These are phyloP conservation scores for Nakazawaea ishiwadae DNA, from an alignment of 805 yeast species.

Conservation along the genomic window DNA sequence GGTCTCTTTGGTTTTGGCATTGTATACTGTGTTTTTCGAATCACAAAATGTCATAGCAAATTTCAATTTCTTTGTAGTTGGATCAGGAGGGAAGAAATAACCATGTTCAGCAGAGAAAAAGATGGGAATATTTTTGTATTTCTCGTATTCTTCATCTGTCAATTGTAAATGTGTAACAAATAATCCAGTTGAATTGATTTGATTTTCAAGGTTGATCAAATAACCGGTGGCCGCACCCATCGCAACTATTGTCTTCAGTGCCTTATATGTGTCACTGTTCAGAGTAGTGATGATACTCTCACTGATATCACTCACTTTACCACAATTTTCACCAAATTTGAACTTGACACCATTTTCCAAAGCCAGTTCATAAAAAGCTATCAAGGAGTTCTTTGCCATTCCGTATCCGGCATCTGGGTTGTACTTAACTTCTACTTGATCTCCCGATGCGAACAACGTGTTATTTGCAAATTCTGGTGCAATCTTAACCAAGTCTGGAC, in stretches of 20 bases:
- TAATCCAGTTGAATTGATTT: constrained; percentile 33
- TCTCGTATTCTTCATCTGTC: constrained; percentile 28
- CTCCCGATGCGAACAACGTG: constrained; percentile 14
- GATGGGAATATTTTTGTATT: constrained; percentile 33
- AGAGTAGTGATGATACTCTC: constrained; percentile 12
- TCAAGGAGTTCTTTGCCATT: constrained; percentile 23
- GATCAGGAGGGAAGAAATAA: constrained; percentile 45
- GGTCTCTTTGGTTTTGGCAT: constrained; percentile 21
- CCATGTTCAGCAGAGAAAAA: constrained; percentile 38
- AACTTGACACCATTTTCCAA: constrained; percentile 18
- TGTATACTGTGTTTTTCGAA: constrained; percentile 17
- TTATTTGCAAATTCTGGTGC: constrained; percentile 19
- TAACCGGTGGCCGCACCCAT: constrained; percentile 34
- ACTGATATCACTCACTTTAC: constrained; percentile 12
- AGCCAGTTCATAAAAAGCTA: constrained; percentile 17
- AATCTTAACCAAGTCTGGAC: constrained; percentile 16
- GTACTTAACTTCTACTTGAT: constrained; percentile 14
- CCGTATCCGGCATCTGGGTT: constrained; percentile 27
- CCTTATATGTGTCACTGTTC: constrained; percentile 22
- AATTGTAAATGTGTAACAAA: constrained; percentile 33
- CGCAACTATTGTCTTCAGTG: constrained; percentile 28
- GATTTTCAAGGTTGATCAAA: constrained; percentile 24
- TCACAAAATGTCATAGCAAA: constrained; percentile 29
- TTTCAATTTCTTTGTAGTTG: constrained; percentile 29
- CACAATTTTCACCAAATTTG: constrained; percentile 17